phyloP scores from a whole-genome alignment of 2,329 filamentous ascomycete species.

The Cercospora janseana region DNA sequence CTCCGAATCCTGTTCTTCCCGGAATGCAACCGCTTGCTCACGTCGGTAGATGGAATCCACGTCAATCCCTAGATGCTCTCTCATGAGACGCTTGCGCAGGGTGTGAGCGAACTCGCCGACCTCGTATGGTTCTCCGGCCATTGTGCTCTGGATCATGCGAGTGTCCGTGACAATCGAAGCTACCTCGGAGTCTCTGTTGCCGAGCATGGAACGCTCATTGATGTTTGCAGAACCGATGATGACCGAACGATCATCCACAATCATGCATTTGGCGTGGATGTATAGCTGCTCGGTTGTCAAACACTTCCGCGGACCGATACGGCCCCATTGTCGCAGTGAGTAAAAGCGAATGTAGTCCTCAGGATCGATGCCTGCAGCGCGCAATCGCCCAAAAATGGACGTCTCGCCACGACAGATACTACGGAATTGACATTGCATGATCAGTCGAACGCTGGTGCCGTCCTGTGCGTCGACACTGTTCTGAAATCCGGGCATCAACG shows the following conservation, averaged over 20 bases:
- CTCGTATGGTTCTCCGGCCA: constrained; percentile 84
- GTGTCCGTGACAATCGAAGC: constrained; percentile 88
- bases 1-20: constrained; percentile 62
- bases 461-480: constrained; percentile 93
- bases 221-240: constrained; percentile 98
- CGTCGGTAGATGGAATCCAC: constrained; percentile 70
- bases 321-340: constrained; percentile 86
- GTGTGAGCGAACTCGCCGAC: constrained; percentile 93
- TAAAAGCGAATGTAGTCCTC: constrained; percentile 97
- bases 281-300: constrained; percentile 95
- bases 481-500: constrained; percentile 97
- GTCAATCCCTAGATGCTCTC: constrained; percentile 93
- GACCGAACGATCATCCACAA: constrained; percentile 89
- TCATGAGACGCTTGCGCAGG: constrained; percentile 88
- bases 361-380: constrained; percentile 77
- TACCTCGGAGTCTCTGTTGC: constrained; percentile 85
- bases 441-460: constrained; percentile 88
- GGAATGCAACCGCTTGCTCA: constrained; percentile 32
- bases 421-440: constrained; percentile 94
- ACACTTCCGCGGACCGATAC: constrained; percentile 76
- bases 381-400: constrained; percentile 85
- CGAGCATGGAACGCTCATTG: constrained; percentile 95
- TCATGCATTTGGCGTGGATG: constrained; percentile 95
- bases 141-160: constrained; percentile 86
- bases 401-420: constrained; percentile 91